Evolutionary conservation across 2,329 filamentous ascomycete genomes (phyloP).

Genomic region (Scleromitrula shiraiana): DNA sequence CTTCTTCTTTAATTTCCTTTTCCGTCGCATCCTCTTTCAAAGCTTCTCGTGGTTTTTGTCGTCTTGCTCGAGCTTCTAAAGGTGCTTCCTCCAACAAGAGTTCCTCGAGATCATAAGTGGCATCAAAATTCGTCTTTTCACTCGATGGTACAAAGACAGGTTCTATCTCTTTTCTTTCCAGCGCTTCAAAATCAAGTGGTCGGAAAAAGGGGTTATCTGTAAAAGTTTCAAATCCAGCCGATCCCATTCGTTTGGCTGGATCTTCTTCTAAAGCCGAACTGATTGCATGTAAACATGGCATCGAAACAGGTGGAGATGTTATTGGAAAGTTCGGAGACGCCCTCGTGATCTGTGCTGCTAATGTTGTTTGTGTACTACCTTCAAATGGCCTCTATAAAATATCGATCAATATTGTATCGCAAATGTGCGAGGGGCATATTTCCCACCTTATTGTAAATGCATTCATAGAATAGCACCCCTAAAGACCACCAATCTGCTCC

Average conservation of each 20-base stretch:
- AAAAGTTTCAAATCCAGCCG: constrained; percentile 73
- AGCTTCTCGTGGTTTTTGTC: constrained; percentile 87
- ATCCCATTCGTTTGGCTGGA: constrained; percentile 73
- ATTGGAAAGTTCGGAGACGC: constrained; percentile 83
- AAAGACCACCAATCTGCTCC: constrained; percentile 99
- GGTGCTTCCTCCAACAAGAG: constrained; percentile 89
- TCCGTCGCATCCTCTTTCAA: constrained; percentile 91
- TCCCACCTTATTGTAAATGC: constrained; percentile 93
- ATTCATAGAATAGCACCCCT: constrained; percentile 97
- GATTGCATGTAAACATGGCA: constrained; percentile 84
- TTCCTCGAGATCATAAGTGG: constrained; percentile 95
- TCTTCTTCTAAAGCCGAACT: constrained; percentile 75
- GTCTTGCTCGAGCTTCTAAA: constrained; percentile 80
- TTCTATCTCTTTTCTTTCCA: constrained; percentile 81
- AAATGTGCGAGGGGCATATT: not conserved
- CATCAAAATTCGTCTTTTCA: constrained; percentile 98
- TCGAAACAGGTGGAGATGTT: constrained; percentile 82
- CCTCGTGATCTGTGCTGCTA: constrained; percentile 73
- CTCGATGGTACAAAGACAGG: constrained; percentile 90
- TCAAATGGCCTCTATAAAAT: constrained; percentile 76
- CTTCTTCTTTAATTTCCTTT: constrained; percentile 89
- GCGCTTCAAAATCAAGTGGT: constrained; percentile 70
- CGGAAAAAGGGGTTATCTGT: constrained; percentile 85
- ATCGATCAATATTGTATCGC: constrained; percentile 4
- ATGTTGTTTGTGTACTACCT: constrained; percentile 71